These are phyloP conservation scores for Arachnopeziza araneosa DNA, from an alignment of 2,329 filamentous ascomycete species.

Conservation along the genomic window DNA sequence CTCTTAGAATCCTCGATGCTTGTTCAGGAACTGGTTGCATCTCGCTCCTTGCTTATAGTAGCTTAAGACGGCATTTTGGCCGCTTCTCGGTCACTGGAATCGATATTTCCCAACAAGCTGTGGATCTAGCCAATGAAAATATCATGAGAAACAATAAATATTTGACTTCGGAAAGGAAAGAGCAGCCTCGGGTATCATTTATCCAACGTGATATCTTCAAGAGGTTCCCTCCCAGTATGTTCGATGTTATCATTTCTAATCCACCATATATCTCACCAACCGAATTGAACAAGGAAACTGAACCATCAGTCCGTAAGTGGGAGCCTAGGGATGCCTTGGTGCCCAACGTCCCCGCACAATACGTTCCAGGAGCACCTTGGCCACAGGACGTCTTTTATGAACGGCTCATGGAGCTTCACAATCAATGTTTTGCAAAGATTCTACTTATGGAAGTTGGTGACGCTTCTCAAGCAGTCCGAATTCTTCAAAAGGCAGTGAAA, in stretches of 20 bases:
- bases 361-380: background rate
- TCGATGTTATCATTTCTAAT: constrained; percentile 68
- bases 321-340: constrained; percentile 81
- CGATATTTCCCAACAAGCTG: constrained; percentile 64
- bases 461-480: constrained; percentile 58
- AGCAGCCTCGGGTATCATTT: background rate
- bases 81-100: constrained; percentile 60
- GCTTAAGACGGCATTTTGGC: constrained; percentile 37
- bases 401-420: constrained; percentile 52
- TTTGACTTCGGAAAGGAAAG: background rate
- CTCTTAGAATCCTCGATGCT: constrained; percentile 68
- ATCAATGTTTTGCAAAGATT: constrained; percentile 43
- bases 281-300: constrained; percentile 57
- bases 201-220: background rate
- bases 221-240: background rate
- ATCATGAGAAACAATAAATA: constrained; percentile 42
- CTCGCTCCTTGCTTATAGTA: constrained; percentile 64
- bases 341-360: constrained; percentile 21
- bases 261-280: constrained; percentile 77
- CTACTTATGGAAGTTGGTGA: constrained; percentile 70
- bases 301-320: constrained; percentile 69
- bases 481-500: constrained; percentile 44
- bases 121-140: constrained; percentile 63
- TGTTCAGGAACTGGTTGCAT: constrained; percentile 94
- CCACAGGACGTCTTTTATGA: constrained; percentile 59